Conservation (phyloP, 202 grass and related monocot species). For the Carex arenaria region DNA sequence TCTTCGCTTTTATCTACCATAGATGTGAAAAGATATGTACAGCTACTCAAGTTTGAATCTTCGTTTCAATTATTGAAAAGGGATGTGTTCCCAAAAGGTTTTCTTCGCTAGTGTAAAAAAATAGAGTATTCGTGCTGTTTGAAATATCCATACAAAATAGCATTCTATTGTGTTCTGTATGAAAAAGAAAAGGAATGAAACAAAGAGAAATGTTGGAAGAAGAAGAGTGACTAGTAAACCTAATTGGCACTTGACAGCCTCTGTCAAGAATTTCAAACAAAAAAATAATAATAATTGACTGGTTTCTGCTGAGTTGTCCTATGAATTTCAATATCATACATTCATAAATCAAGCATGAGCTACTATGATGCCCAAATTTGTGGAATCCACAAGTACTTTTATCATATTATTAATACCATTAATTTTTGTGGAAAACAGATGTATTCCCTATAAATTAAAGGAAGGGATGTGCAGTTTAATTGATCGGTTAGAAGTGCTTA, state of each 20-base stretch:
- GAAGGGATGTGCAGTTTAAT: slow-evolving; percentile 21
- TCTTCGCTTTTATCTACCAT: background rate
- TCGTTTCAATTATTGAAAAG: slow-evolving; percentile 9
- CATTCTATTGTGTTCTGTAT: background rate
- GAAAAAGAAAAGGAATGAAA: background rate
- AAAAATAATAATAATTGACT: no score
- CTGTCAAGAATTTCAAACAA: no score
- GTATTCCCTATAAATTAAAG: slow-evolving; percentile 60
- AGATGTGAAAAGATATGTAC: background rate
- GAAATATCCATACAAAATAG: background rate
- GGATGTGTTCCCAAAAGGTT: background rate
- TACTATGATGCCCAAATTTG: background rate
- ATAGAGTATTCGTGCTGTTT: background rate
- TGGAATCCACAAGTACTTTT: background rate
- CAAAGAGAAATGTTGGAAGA: background rate
- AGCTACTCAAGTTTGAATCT: background rate
- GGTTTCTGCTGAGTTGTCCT: background rate
- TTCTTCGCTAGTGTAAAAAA: background rate
- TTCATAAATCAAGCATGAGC: background rate
- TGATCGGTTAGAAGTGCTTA: slow-evolving; percentile 64
- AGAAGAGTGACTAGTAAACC: background rate
- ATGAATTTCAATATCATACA: background rate
- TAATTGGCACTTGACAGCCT: background rate
- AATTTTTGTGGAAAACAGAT: slow-evolving; percentile 28
- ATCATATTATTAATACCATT: background rate